Base-by-base conservation (phyloP, 2,329 filamentous ascomycete genomes). In the Aspergillus puulaauensis region DNA sequence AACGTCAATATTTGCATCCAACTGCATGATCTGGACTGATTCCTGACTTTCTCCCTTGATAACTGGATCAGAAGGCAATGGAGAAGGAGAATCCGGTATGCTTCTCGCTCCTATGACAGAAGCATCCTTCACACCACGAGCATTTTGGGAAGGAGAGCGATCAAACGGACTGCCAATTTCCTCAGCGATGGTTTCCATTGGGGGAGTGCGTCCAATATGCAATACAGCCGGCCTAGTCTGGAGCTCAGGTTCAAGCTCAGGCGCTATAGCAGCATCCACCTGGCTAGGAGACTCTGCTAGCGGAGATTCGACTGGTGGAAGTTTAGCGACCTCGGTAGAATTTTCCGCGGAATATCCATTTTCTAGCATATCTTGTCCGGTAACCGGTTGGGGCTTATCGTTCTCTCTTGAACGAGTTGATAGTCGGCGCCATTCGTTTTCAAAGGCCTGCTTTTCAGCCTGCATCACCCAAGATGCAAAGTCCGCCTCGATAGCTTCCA, bases 381-480 rank as follows among this genome's bases (percentile, higher is more conserved):
- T 44, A 27, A 46, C 4, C 11, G 17, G 12, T 53, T 40, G 24
- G 3, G 39, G 33, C 49, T 45, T 37, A 43, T 40, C 40, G 43
- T 15, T 52, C 27, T 50, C 23, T 37, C 62, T 41, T 21, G 61
- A 24, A 49, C 57, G 50, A 6, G 52, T 39, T 21, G 65, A 64
- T 35, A 65, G 58, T 31, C 65, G 66, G 35, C 62, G 65, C 66
- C 69, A 83, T 64, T 93, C 86, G 21, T 85, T 83, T 64, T 90
- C 86, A 50, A 88, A 80, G n/a, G 93, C 82, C 66, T 84, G 87
- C 59, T 83, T 83, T 68, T 96, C 91, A 33, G 90, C 92, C 48
- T 88, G 83, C 48, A 89, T 87, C 44, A 87, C 86, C 95, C 95
- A 99, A 23, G 87, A 83, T 7, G 86, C 85, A 73, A 93, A 96